Percentiles rank a stretch among this genome's conserved stretches.
These are phyloP conservation scores for Carnegiea gigantea DNA, from an alignment of 179 eudicot genomes.

Conservation along the genomic window DNA sequence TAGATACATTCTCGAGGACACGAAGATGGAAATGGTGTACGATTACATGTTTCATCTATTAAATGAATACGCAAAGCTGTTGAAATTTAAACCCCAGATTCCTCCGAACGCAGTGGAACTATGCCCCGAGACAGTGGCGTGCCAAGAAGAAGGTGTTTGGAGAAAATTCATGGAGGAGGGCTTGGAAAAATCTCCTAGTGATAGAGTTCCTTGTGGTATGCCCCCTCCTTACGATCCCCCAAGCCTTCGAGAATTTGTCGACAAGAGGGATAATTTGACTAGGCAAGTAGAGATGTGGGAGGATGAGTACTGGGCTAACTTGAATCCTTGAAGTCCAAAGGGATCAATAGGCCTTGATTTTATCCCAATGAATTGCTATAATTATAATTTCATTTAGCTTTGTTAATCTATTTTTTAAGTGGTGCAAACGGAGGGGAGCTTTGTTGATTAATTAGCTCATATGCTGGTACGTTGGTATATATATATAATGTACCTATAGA, in stretches of 20 bases:
- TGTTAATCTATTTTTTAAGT: too few species aligned
- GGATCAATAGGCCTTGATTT: background rate
- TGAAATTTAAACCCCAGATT: slow-evolving; percentile 36
- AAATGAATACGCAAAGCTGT: slow-evolving; percentile 40
- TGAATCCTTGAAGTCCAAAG: background rate
- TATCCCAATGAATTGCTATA: too few species aligned
- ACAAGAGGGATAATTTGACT: slow-evolving; percentile 30
- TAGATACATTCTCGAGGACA: slow-evolving; percentile 35
- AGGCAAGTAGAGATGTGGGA: slow-evolving; percentile 52
- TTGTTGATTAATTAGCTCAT: too few species aligned
- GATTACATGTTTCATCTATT: slow-evolving; percentile 48
- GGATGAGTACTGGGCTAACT: slow-evolving; percentile 14
- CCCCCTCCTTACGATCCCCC: slow-evolving; percentile 43
- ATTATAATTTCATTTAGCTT: background rate
- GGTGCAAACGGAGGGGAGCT: too few species aligned
- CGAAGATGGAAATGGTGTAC: slow-evolving; percentile 38
- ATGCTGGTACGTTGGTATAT: too few species aligned
- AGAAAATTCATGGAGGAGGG: slow-evolving; percentile 38
- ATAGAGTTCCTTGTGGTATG: slow-evolving; percentile 36
- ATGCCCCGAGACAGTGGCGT: slow-evolving; percentile 42
- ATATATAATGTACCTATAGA: too few species aligned
- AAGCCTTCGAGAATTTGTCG: slow-evolving; percentile 23
- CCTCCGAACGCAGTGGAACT: slow-evolving; percentile 34
- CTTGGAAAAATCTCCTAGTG: slow-evolving; percentile 33
- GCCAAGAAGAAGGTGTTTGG: slow-evolving; percentile 28